Evolutionary conservation across 176 grass and related monocot genomes (phyloP).

Genomic region (Eremochloa ophiuroides): DNA sequence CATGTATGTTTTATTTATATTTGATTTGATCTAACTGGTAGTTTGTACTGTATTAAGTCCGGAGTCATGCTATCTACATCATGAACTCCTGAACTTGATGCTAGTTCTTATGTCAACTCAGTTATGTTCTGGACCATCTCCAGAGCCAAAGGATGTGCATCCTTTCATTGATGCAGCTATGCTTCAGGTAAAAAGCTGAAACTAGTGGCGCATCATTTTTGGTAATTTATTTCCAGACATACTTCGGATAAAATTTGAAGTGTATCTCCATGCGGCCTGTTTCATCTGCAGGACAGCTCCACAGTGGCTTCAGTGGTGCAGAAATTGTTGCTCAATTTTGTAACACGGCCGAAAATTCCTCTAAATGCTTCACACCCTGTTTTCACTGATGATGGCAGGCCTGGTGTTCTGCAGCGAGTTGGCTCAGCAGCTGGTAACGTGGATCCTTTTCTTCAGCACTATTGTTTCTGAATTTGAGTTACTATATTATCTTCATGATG

Average conservation of each 20-base stretch:
- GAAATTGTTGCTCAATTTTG: constrained; percentile 83
- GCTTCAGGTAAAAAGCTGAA: constrained; percentile 69
- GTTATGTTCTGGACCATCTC: constrained; percentile 93
- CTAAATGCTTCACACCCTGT: constrained; percentile 60
- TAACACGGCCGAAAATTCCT: constrained; percentile 63
- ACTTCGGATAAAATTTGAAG: constrained; percentile 32
- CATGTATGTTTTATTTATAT: background rate
- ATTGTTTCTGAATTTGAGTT: background rate
- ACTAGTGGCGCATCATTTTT: constrained; percentile 17
- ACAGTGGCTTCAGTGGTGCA: constrained; percentile 60
- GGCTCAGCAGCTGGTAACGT: constrained; percentile 92
- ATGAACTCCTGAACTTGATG: constrained; percentile 94
- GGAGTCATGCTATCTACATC: constrained; percentile 81
- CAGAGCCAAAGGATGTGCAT: constrained; percentile 89
- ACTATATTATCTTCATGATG: background rate
- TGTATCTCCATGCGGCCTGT: constrained; percentile 29
- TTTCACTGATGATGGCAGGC: constrained; percentile 63
- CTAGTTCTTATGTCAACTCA: constrained; percentile 98
- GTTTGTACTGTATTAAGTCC: constrained; percentile 55
- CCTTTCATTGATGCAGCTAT: constrained; percentile 95
- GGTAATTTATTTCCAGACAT: background rate
- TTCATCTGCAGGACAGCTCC: constrained; percentile 64
- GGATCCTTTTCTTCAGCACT: constrained; percentile 2
- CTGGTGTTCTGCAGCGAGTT: constrained; percentile 88
- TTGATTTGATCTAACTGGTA: constrained; percentile 39